A percentile compares a stretch with the other conserved stretches of the same genome.
These are phyloP conservation scores for Lunularia cruciata DNA, from an alignment of 225 moss, liverwort and hornwort genomes.

Conservation along the genomic window DNA sequence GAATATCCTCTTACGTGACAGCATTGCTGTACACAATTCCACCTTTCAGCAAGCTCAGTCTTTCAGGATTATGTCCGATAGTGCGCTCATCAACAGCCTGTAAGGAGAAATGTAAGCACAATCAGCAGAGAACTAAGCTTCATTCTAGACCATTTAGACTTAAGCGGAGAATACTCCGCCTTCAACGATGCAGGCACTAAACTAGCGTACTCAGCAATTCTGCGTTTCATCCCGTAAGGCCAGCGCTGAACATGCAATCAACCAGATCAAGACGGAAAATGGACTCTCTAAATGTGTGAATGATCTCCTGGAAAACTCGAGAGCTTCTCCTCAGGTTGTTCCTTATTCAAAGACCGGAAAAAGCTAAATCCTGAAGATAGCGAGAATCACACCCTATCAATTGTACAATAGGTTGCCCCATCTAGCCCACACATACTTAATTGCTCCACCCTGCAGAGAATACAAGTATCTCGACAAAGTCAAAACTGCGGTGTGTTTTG, in stretches of 20 bases:
- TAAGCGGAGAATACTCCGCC: too few species aligned
- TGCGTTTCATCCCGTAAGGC: too few species aligned
- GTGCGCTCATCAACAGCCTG: constrained; percentile 58
- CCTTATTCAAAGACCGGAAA: background rate
- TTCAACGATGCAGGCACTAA: too few species aligned
- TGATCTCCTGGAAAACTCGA: too few species aligned
- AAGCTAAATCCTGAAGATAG: background rate
- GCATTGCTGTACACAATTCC: constrained; percentile 57
- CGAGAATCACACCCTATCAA: constrained; percentile 35
- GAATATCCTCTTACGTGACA: constrained; percentile 39
- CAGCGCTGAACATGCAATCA: too few species aligned
- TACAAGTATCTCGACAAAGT: too few species aligned
- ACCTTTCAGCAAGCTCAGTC: constrained; percentile 48
- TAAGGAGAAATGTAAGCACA: background rate
- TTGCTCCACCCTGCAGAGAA: constrained; percentile 42
- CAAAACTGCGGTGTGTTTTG: too few species aligned
- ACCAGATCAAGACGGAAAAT: too few species aligned
- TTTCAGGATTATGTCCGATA: constrained; percentile 53
- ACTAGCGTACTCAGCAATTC: too few species aligned
- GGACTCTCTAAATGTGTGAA: too few species aligned
- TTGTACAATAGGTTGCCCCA: constrained; percentile 31
- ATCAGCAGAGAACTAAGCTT: background rate
- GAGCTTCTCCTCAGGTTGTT: background rate
- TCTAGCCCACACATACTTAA: constrained; percentile 48
- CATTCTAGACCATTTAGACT: too few species aligned